Evolutionary conservation across 305 asterid species (phyloP).

Genomic region (Lippia alba): DNA sequence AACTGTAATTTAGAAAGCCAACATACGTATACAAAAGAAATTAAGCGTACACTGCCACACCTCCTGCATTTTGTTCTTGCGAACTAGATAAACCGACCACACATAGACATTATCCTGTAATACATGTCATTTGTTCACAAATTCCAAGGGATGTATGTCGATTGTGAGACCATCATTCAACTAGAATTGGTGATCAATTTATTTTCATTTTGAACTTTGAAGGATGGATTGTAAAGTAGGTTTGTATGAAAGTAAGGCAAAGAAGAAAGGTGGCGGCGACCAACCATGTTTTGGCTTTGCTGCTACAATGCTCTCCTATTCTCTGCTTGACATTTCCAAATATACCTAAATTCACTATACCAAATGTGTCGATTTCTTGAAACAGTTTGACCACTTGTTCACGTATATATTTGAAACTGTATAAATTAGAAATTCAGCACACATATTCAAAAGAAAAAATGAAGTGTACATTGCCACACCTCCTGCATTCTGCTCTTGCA

Average conservation of each 20-base stretch:
- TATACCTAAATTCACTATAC: not conserved
- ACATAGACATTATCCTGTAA: not conserved
- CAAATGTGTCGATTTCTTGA: constrained; percentile 36
- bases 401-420: too few species aligned
- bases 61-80: too few species aligned
- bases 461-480: too few species aligned
- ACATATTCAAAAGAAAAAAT: too few species aligned
- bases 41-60: too few species aligned
- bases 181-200: not conserved
- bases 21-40: too few species aligned
- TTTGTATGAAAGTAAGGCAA: constrained; percentile 35
- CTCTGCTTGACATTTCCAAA: constrained; percentile 24
- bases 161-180: too few species aligned
- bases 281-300: constrained; percentile 21
- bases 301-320: constrained; percentile 23
- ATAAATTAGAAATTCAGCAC: too few species aligned
- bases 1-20: too few species aligned
- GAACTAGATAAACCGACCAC: too few species aligned
- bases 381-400: constrained; percentile 28
- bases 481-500: too few species aligned
- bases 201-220: not conserved
- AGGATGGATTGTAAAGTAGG: constrained; percentile 20
- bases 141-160: not conserved
- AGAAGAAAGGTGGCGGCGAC: constrained; percentile 39
- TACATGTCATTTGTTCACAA: not conserved